A percentile compares a stretch with the other conserved stretches of the same genome.
Evolutionary conservation across 2,329 filamentous ascomycete genomes (phyloP).

Genomic region (Fusarium proliferatum): DNA sequence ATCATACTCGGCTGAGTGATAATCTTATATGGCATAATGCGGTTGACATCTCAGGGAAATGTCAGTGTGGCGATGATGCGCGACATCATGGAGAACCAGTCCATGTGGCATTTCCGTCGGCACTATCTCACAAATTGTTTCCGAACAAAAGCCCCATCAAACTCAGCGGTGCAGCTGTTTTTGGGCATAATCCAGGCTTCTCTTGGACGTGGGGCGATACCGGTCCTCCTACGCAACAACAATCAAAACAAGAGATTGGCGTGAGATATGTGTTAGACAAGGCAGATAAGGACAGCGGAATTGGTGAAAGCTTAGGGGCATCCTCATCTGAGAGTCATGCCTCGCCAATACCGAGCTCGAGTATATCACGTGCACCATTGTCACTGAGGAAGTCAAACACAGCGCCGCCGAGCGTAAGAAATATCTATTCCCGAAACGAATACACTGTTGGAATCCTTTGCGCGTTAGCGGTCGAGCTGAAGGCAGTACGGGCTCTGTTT

Average conservation of each 20-base stretch:
- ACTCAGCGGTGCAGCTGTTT: not conserved
- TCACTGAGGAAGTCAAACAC: not conserved
- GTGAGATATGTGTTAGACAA: too few relatives aligned
- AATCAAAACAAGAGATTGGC: not conserved
- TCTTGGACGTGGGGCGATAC: too few relatives aligned
- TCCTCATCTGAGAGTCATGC: not conserved
- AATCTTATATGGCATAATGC: not conserved
- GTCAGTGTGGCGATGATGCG: accelerated
- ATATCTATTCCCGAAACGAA: accelerated
- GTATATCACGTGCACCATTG: too few relatives aligned
- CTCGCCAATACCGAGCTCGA: not conserved
- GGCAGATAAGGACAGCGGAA: not conserved
- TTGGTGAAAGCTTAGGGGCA: accelerated
- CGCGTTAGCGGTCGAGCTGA: not conserved
- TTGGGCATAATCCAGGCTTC: not conserved
- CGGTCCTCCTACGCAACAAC: not conserved
- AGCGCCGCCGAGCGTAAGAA: accelerated
- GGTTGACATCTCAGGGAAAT: accelerated
- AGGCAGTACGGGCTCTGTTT: not conserved
- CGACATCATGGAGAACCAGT: not conserved
- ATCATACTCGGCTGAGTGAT: not conserved
- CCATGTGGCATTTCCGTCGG: not conserved
- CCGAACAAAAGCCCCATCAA: accelerated
- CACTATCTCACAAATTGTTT: not conserved
- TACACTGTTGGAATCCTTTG: not conserved